Evolutionary conservation across 176 grass and related monocot species (phyloP), one percentile per base, ranked within the genome.

Genomic region (Oryza rufipogon): DNA sequence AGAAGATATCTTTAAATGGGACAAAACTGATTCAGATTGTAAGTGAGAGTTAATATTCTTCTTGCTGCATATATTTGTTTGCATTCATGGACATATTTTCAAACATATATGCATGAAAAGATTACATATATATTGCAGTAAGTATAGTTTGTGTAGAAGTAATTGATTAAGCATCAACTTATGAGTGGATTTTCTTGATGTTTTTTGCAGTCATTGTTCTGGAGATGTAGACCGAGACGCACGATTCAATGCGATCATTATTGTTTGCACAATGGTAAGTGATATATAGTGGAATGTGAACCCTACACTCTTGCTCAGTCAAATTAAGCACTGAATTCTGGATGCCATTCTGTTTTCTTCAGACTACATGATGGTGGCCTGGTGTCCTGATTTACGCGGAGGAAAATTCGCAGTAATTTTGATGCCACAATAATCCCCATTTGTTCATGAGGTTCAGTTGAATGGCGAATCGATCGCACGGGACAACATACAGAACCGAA

Each of bases 1-100:
- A 28, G 75, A 92, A 41, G 87, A 92, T 48, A 65, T 75, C n/a
- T 84, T 73, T 19, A 98, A 92, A 83, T 98, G 96, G 96, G 96
- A 92, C 56, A 98, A 90, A 85, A 98, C 96, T 14, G 93, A 98
- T 89, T 87, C 96, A 41, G 93, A 98, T 36, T 98, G 96, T 98
- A 88, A 98, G 96, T 72, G 49, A 11, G n/a, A 49, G 9, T 26
- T 25, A 3, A 16, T 28, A 52, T 1, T 7, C 7, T n/a, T 1
- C 20, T 26, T 58, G 25, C 11, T 3, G 63, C 12, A 9, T 32
- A 32, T 32, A 32, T 69, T 16, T 45, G 15, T 17, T 56, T 52
- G 73, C 19, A 82, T 52, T 38, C 44, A 48, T 9, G 12, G 7
- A 65, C 30, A 34, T 15, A 42, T 26, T 0, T 4, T 28, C 36